Conservation (phyloP, 1,139 yeast species). For the Eremothecium sinecaudum region DNA sequence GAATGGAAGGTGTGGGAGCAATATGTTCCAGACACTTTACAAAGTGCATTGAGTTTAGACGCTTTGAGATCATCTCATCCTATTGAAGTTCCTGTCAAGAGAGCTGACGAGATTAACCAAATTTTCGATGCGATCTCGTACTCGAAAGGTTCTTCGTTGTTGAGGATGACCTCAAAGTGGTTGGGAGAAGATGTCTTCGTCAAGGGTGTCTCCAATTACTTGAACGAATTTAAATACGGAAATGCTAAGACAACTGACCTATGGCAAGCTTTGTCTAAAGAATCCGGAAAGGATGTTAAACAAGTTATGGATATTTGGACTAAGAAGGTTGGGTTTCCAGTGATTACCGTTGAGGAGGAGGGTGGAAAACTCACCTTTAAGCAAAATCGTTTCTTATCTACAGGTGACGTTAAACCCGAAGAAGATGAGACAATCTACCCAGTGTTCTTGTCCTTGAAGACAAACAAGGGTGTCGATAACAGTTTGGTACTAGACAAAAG, state of each 20-base stretch:
- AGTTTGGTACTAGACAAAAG: conserved; percentile 49
- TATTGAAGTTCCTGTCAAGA: conserved; percentile 72
- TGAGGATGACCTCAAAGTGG: conserved; percentile 68
- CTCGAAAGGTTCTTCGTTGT: conserved; percentile 70
- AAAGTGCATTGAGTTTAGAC: conserved; percentile 62
- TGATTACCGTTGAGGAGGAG: conserved; percentile 50
- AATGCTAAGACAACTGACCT: conserved; percentile 74
- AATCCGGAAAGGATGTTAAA: conserved; percentile 64
- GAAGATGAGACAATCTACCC: conserved; percentile 72
- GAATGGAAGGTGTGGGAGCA: conserved; percentile 82
- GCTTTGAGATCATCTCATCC: conserved; percentile 77
- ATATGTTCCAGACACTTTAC: conserved; percentile 60
- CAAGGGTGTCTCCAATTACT: conserved; percentile 67
- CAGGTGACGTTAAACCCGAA: conserved; percentile 69
- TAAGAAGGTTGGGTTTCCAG: conserved; percentile 75
- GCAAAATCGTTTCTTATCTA: conserved; percentile 68
- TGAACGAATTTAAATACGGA: conserved; percentile 59
- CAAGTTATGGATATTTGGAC: conserved; percentile 77
- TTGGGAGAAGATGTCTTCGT: conserved; percentile 68
- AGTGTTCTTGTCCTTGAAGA: conserved; percentile 68
- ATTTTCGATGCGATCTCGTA: conserved; percentile 82
- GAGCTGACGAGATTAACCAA: conserved; percentile 78
- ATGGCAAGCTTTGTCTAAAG: conserved; percentile 68
- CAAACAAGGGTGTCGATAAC: conserved; percentile 57
- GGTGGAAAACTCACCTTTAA: conserved; percentile 41